Base-by-base conservation (phyloP, 139 green algal species). In the Ettlia oleoabundans region DNA sequence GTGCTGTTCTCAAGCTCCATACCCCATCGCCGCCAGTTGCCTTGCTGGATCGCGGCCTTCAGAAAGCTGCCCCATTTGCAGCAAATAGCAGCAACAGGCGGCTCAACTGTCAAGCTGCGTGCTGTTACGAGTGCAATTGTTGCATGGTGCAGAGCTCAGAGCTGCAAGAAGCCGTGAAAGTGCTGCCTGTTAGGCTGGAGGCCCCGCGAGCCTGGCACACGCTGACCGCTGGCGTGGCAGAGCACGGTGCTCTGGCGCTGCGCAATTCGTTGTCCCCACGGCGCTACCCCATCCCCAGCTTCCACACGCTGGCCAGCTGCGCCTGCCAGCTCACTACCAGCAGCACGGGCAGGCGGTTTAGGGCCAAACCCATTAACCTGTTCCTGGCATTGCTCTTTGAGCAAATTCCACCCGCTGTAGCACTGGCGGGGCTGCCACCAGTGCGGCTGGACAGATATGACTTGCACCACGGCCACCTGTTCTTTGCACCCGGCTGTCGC, bases 381-480 rank as follows among this genome's bases (percentile, higher is more conserved):
- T 86, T 82, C 42, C 28, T 83, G 10, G 62, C 82, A 18, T 41
- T 67, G 8, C 22, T 86, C 2, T 86, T 86, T 83, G 55, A 82
- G 28, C 42, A 64, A 26, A 8, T 83, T 24, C 82, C 82, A 9
- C 61, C 41, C 8, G 82, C 82, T 3, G 63, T 68, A 24, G 28
- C 82, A 3, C 42, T 67, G 41, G 71, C 58, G 7, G 71, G 71
- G 19, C 74, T 86, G 41, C 82, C 82, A 22, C 55, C 38, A 0
- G 43, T 81, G 4, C 35, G 24, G 3, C 78, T 86, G 1, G 51
- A 52, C 35, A 26, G 72, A 3, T 86, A 15, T 9, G 82, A 86
- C 61, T 15, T 86, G 55, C 72, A 82, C 61, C 82, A 86, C 70
- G 82, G 41, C 21, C 82, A 86, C 42, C 40, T 86, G 22, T 86